A percentile compares a stretch with the other conserved stretches of the same genome.
Evolutionary conservation across 805 yeast species (phyloP).

Genomic region (Ogataea pilisensis): DNA sequence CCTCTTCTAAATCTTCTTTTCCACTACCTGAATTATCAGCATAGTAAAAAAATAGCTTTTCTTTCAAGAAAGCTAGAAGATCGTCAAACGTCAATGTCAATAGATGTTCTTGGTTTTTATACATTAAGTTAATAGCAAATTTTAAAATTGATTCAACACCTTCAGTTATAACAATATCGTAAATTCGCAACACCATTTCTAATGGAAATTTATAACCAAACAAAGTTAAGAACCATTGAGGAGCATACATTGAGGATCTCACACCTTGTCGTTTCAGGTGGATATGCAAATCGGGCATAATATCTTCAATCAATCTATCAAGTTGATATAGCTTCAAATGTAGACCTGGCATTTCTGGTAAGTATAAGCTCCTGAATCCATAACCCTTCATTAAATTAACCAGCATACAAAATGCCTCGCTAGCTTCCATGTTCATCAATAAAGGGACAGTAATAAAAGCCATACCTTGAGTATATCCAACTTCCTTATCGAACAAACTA

Average conservation of each 20-base stretch:
- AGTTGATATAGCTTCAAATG: conserved; percentile 83
- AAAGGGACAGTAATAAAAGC: conserved; percentile 88
- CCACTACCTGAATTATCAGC: conserved; percentile 33
- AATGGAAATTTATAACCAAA: conserved; percentile 95
- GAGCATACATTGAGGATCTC: conserved; percentile 91
- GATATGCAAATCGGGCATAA: conserved; percentile 62
- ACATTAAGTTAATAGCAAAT: conserved; percentile 78
- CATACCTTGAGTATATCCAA: conserved; percentile 98
- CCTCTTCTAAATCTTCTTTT: conserved; percentile 8
- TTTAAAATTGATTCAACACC: conserved; percentile 85
- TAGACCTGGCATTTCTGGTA: conserved; percentile 93
- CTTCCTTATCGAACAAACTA: conserved; percentile 82
- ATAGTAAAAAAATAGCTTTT: conserved; percentile 70
- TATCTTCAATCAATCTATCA: conserved; percentile 79
- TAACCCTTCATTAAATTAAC: conserved; percentile 82
- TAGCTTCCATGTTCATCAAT: conserved; percentile 72
- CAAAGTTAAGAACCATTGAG: conserved; percentile 95
- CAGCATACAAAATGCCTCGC: conserved; percentile 80
- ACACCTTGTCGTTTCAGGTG: conserved; percentile 86
- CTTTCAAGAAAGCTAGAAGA: conserved; percentile 72
- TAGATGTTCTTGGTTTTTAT: conserved; percentile 58
- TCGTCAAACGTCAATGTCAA: conserved; percentile 68
- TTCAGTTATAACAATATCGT: conserved; percentile 84
- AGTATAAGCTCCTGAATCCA: conserved; percentile 68
- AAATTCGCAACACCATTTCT: conserved; percentile 80